Evolutionary conservation across 2,329 filamentous ascomycete genomes (phyloP).

Genomic region (Coniochaeta sp.): DNA sequence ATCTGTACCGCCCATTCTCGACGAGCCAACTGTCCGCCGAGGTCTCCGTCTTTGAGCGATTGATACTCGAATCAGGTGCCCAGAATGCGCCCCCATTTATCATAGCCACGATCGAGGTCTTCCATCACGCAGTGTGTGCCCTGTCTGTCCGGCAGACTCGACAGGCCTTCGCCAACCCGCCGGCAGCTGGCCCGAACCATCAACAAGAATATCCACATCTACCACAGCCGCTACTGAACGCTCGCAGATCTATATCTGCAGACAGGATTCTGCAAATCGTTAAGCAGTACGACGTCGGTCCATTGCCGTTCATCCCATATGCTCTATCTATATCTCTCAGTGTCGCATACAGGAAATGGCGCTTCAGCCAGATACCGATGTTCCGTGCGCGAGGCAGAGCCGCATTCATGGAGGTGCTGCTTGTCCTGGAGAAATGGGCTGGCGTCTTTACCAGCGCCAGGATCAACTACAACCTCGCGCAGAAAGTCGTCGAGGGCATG

Average conservation of each 20-base stretch:
- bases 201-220: slow-evolving; percentile 16
- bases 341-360: slow-evolving; percentile 57
- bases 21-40: slow-evolving; percentile 35
- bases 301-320: slow-evolving; percentile 54
- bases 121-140: slow-evolving; percentile 58
- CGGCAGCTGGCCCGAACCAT: slow-evolving; percentile 17
- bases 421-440: slow-evolving; percentile 43
- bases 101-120: slow-evolving; percentile 50
- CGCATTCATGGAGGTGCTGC: slow-evolving; percentile 46
- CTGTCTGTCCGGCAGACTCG: slow-evolving; percentile 48
- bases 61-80: slow-evolving; percentile 47
- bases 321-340: slow-evolving; percentile 53
- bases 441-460: slow-evolving; percentile 50
- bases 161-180: slow-evolving; percentile 15
- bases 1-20: slow-evolving; percentile 49
- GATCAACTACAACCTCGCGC: slow-evolving; percentile 46
- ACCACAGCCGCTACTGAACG: slow-evolving; percentile 36
- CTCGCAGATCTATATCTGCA: slow-evolving; percentile 48
- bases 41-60: slow-evolving; percentile 47
- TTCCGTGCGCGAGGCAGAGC: slow-evolving; percentile 47
- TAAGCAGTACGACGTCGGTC: slow-evolving; percentile 39
- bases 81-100: slow-evolving; percentile 38
- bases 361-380: slow-evolving; percentile 50
- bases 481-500: slow-evolving; percentile 48
- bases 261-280: slow-evolving; percentile 50